These are phyloP conservation scores for Cyclostephanos tholiformis DNA, from an alignment of 108 stramenopile genomes.

Conservation along the genomic window DNA sequence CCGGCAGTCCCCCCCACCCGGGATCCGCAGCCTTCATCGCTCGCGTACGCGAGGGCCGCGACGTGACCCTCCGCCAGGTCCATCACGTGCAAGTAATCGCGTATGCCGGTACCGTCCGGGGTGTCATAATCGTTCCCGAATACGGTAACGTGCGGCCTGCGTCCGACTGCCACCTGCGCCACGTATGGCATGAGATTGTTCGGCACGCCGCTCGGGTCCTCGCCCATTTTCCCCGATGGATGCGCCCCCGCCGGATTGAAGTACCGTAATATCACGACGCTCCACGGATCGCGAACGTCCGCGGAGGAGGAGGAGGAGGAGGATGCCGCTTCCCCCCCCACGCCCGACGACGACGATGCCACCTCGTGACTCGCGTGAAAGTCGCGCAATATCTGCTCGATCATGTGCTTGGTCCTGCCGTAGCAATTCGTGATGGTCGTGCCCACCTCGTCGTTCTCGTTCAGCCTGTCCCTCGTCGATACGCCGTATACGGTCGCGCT, in stretches of 20 bases:
- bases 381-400: conserved; percentile 96
- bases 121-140: conserved; percentile 97
- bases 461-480: conserved; percentile 71
- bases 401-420: conserved; percentile 98
- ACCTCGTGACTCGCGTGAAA: conserved; percentile 76
- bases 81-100: conserved; percentile 99
- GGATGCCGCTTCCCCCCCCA: too few relatives aligned
- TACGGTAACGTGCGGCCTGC: conserved; percentile 91
- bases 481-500: conserved; percentile 99
- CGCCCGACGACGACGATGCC: conserved; percentile 27
- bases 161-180: conserved; percentile 96
- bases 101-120: conserved; percentile 96
- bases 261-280: conserved; percentile 91
- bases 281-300: conserved; percentile 63
- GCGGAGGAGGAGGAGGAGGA: too few relatives aligned
- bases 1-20: not conserved
- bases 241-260: conserved; percentile 99
- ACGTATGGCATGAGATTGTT: conserved; percentile 99
- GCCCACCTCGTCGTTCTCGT: conserved; percentile 93
- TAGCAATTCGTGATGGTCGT: conserved; percentile 98
- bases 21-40: conserved; percentile 18
- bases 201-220: conserved; percentile 97
- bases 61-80: conserved; percentile 96
- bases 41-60: conserved; percentile 86
- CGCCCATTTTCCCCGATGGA: conserved; percentile 95